These are phyloP conservation scores for Ambrosiella cleistominuta DNA, from an alignment of 2,329 filamentous ascomycete species.

Conservation along the genomic window DNA sequence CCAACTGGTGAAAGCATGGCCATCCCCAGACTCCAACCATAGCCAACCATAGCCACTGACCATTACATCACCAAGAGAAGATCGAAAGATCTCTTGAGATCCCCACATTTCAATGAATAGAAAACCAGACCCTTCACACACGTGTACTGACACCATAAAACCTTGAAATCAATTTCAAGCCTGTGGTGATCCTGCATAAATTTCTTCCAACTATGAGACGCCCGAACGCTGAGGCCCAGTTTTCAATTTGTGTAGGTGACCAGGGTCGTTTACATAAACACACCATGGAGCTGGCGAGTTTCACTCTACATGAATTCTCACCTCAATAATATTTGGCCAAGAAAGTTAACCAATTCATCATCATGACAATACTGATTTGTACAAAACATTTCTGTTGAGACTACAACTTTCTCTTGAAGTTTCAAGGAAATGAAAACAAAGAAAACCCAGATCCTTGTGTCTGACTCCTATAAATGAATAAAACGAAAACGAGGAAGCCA, in stretches of 20 bases:
- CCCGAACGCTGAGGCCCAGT: background rate
- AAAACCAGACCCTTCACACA: background rate
- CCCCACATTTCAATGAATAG: no score
- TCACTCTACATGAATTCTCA: no score
- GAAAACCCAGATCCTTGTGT: conserved; percentile 7
- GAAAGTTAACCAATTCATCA: background rate
- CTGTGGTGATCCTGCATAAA: conserved; percentile 1
- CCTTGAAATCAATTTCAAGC: background rate
- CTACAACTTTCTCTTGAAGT: background rate
- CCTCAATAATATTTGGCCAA: background rate
- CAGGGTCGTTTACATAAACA: background rate
- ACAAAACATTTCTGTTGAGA: conserved; percentile 6
- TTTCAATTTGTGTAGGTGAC: background rate
- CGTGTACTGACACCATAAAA: background rate
- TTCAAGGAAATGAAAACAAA: conserved; percentile 3
- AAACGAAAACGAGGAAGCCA: background rate
- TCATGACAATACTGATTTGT: no score
- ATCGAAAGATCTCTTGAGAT: no score
- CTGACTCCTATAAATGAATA: conserved; percentile 6
- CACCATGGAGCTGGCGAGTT: background rate
- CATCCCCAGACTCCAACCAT: no score
- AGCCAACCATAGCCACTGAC: no score
- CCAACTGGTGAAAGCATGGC: no score
- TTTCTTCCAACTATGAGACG: background rate
- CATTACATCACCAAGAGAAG: no score